Evolutionary conservation across 2,329 filamentous ascomycete species (phyloP).

Genomic region (Apiospora malaysiana): DNA sequence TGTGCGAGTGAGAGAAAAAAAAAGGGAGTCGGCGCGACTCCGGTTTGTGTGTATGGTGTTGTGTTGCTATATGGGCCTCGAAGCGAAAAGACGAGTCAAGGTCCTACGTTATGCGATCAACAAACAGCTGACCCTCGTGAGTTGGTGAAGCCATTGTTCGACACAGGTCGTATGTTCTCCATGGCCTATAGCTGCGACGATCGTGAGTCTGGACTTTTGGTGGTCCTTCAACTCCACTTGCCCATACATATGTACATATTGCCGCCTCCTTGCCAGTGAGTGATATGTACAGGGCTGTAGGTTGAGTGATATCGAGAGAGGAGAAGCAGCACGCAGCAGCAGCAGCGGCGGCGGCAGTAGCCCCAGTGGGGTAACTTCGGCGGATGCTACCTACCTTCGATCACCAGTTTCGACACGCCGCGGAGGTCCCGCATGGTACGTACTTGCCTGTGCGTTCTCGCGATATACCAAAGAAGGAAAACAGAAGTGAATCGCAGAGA

Average conservation of each 20-base stretch:
- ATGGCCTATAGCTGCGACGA: conserved; percentile 1
- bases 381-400: neutral
- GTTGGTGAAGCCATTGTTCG: conserved; percentile 13
- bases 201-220: conserved; percentile 1
- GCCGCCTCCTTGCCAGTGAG: neutral
- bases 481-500: neutral
- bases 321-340: neutral
- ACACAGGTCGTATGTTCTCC: neutral
- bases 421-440: neutral
- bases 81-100: neutral
- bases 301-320: neutral
- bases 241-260: too few species aligned
- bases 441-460: neutral
- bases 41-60: neutral
- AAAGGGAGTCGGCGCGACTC: neutral
- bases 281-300: neutral
- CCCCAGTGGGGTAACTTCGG: conserved; percentile 7
- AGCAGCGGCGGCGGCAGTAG: neutral
- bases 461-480: conserved; percentile 6
- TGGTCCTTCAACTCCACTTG: neutral
- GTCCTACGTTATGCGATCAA: neutral
- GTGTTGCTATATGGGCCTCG: neutral
- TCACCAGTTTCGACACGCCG: neutral
- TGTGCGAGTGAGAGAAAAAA: neutral
- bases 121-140: conserved; percentile 10